phyloP scores from a whole-genome alignment of 108 stramenopile genomes.

The Stephanodiscus triporus region DNA sequence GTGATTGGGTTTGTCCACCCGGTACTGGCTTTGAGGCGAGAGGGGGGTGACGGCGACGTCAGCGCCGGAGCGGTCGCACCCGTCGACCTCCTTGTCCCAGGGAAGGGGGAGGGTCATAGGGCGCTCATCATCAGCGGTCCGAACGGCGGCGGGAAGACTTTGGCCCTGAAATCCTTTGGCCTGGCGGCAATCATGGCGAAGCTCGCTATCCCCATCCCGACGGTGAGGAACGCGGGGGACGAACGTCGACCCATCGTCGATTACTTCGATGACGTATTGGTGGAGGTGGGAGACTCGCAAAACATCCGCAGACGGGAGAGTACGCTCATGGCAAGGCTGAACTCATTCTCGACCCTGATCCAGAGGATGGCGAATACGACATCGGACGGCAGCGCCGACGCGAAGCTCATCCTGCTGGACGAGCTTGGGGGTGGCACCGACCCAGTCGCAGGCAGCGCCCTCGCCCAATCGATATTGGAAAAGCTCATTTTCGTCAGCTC shows the following conservation, averaged over 20 bases:
- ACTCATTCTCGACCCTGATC: slow-evolving; percentile 61
- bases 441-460: slow-evolving; percentile 69
- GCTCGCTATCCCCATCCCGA: slow-evolving; percentile 57
- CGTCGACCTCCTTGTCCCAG: slow-evolving; percentile 60
- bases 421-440: slow-evolving; percentile 86
- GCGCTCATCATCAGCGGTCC: slow-evolving; percentile 71
- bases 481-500: slow-evolving; percentile 45
- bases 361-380: slow-evolving; percentile 16
- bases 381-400: slow-evolving; percentile 1
- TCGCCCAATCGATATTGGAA: slow-evolving; percentile 79
- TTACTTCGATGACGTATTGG: slow-evolving; percentile 64
- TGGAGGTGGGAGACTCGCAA: slow-evolving; percentile 80
- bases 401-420: slow-evolving; percentile 66
- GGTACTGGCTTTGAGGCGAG: no score
- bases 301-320: slow-evolving; percentile 65
- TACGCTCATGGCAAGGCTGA: slow-evolving; percentile 73
- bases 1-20: slow-evolving; percentile 64
- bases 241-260: slow-evolving; percentile 49
- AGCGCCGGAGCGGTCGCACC: slow-evolving; percentile 55
- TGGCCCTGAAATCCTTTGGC: slow-evolving; percentile 82
- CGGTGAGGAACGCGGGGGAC: not conserved
- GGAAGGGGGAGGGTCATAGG: slow-evolving; percentile 26
- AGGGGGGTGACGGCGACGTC: not conserved
- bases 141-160: slow-evolving; percentile 84
- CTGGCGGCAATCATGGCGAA: slow-evolving; percentile 53